These are phyloP conservation scores for Talaromyces albobiverticillius DNA, from an alignment of 2,329 filamentous ascomycete species.

Conservation along the genomic window DNA sequence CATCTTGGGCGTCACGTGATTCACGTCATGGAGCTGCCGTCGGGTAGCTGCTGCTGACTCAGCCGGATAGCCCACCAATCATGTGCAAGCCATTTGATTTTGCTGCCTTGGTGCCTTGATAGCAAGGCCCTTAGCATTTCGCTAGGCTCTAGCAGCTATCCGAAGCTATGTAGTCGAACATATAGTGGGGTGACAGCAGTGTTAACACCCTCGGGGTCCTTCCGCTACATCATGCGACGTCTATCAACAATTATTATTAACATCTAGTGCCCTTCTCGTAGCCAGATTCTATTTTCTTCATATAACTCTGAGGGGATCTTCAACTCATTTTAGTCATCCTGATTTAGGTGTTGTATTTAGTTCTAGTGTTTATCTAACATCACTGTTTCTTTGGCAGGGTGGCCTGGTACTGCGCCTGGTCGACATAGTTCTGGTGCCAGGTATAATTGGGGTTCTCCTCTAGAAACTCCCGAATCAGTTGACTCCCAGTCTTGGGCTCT, in stretches of 20 bases:
- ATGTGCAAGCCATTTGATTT: background rate
- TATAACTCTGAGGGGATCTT: too few relatives aligned
- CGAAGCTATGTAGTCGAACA: too few relatives aligned
- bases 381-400: constrained; percentile 4
- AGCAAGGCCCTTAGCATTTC: too few relatives aligned
- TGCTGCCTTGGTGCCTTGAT: background rate
- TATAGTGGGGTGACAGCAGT: too few relatives aligned
- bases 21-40: constrained; percentile 1
- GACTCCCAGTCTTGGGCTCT: constrained; percentile 39
- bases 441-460: constrained; percentile 34
- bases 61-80: background rate
- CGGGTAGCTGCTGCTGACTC: background rate
- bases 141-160: background rate
- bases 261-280: too few relatives aligned
- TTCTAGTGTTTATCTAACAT: background rate
- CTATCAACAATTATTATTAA: too few relatives aligned
- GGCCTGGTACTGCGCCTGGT: constrained; percentile 12
- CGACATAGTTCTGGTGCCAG: constrained; percentile 46
- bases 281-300: too few relatives aligned
- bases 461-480: constrained; percentile 29
- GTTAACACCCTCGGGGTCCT: too few relatives aligned
- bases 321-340: too few relatives aligned
- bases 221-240: too few relatives aligned
- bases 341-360: background rate
- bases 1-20: constrained; percentile 9